phyloP scores from a whole-genome alignment of 225 moss, liverwort and hornwort genomes.

The Pseudoscleropodium purum region DNA sequence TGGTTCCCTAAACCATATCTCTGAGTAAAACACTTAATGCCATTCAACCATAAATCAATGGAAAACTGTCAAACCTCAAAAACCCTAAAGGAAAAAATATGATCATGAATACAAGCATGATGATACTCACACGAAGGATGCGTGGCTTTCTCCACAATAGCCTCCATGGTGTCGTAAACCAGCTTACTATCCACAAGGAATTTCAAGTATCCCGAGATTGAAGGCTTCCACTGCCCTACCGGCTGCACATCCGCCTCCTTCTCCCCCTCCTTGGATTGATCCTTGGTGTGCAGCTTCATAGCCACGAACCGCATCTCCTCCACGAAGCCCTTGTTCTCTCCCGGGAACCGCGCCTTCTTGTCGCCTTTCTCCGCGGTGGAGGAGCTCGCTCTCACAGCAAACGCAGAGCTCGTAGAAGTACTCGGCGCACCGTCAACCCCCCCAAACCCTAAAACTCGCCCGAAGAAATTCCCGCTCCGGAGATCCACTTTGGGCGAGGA shows the following conservation, averaged over 20 bases:
- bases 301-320: conserved; percentile 99
- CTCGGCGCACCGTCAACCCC: conserved; percentile 12
- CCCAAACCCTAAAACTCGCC: conserved; percentile 38
- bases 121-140: conserved; percentile 78
- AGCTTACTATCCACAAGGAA: conserved; percentile 85
- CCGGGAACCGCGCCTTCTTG: conserved; percentile 61
- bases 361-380: conserved; percentile 55
- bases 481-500: conserved; percentile 14
- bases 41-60: not conserved
- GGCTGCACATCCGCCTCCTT: conserved; percentile 73
- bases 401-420: conserved; percentile 16
- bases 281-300: conserved; percentile 95
- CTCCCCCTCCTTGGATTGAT: conserved; percentile 93
- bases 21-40: not conserved
- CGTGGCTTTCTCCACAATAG: conserved; percentile 61
- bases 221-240: conserved; percentile 78
- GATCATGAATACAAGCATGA: not conserved
- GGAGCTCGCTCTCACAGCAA: conserved; percentile 52
- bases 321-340: conserved; percentile 86
- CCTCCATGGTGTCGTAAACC: conserved; percentile 85
- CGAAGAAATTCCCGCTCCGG: conserved; percentile 16
- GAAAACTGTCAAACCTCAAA: not conserved
- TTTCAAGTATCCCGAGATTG: conserved; percentile 50
- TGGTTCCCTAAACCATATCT: not conserved
- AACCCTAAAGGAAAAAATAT: not conserved